Percentiles rank a stretch among this genome's conserved stretches.
Evolutionary conservation across 352 stramenopile species (phyloP).

Genomic region (Globisporangium echinulatum): DNA sequence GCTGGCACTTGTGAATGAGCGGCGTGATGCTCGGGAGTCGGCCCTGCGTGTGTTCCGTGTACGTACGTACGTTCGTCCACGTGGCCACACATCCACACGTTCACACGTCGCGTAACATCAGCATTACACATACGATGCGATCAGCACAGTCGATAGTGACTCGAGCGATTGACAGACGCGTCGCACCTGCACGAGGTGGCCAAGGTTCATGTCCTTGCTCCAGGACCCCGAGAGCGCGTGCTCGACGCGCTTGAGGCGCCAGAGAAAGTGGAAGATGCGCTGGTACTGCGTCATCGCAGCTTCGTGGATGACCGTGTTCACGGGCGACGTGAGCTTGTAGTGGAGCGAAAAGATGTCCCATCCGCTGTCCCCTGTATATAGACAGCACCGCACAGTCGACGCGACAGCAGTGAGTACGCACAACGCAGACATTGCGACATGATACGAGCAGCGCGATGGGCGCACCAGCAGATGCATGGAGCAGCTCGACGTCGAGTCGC

Average conservation of each 20-base stretch:
- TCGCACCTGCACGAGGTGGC: conserved; percentile 87
- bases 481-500: conserved; percentile 89
- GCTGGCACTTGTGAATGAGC: conserved; percentile 91
- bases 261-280: conserved; percentile 89
- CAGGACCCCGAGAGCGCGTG: conserved; percentile 94
- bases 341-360: conserved; percentile 94
- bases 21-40: conserved; percentile 44
- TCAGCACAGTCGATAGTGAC: too few relatives aligned
- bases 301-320: conserved; percentile 88
- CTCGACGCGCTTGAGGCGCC: conserved; percentile 87
- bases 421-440: background rate
- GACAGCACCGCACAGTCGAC: background rate
- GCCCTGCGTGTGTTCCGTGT: conserved; percentile 18
- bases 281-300: conserved; percentile 82
- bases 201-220: conserved; percentile 94
- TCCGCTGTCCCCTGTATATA: conserved; percentile 61
- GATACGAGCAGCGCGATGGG: background rate
- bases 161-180: background rate
- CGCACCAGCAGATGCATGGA: conserved; percentile 66
- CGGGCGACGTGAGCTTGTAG: conserved; percentile 82
- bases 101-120: too few relatives aligned
- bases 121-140: too few relatives aligned
- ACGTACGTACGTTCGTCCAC: too few relatives aligned
- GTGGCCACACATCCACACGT: too few relatives aligned
- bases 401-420: background rate